Base-by-base conservation (phyloP, 2,329 filamentous ascomycete genomes). In the Arthrinium puccinioides region DNA sequence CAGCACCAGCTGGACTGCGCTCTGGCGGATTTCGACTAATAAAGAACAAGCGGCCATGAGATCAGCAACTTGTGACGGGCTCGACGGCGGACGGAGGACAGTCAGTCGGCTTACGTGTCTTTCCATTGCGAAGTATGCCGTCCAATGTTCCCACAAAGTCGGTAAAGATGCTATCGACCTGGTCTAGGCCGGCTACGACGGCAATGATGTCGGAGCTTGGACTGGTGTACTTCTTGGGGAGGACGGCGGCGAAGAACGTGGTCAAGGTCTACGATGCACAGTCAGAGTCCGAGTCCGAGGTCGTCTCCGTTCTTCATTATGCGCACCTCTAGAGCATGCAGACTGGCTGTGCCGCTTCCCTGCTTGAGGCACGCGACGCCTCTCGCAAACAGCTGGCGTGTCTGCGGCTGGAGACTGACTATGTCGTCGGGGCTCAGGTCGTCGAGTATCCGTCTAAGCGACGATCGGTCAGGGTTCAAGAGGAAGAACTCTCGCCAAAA, bases 401-500 rank as follows among this genome's bases (percentile, higher is more conserved):
- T 86, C 62, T 85, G 82, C 56, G 79, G 74, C 61, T 94, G 87
- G 32, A 86, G 66, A 41, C 82, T 77, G 28, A 96, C 69, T 44
- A 94, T 70, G 49, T 89, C 81, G 47, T 86, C 80, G 6, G 87
- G 76, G 36, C 75, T 73, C 27, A 92, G 67, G n/a, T 73, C 67
- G 45, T 80, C 76, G 43, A 98, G 67, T 32, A 88, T 74, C 34
- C 65, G 67, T 56, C 78, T 75, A 46, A 98, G 66, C 33, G 79
- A 74, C 5, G 69, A 59, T 38, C 77, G 73, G 56, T 96, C 87
- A 16, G 90, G 89, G 45, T 80, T 81, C 41, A 96, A 71, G 25
- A 98, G 74, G 60, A 98, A 98, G 64, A 98, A 88, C 62, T 96
- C 92, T 48, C 79, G 75, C 92, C 92, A 98, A 65, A 96, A 98